Base-by-base conservation (phyloP, 139 green algal genomes). In the Coccomyxa sp. region DNA sequence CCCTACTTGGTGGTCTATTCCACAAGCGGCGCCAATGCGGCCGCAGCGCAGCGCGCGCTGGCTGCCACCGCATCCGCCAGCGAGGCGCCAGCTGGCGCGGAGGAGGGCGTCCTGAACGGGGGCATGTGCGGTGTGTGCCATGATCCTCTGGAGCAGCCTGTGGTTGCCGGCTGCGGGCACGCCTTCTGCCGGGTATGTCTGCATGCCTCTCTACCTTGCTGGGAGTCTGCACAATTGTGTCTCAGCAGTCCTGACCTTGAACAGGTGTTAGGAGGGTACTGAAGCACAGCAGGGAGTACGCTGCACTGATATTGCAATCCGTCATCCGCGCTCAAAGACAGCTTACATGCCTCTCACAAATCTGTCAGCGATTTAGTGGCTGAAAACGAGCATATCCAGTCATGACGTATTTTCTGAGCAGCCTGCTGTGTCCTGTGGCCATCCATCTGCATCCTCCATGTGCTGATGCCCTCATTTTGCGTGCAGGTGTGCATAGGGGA, bases 1-100 rank as follows among this genome's bases (percentile, higher is more conserved):
- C 94, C 94, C 6, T 97, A 96, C 85, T 88, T 98, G 40, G 93
- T 98, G 33, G 85, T 96, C 8, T 84, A 96, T 82, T 94, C 88
- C 6, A 72, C 81, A 18, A 88, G 87, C 9, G 79, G 77, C 37
- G 79, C 33, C 36, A 37, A 27, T n/a, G n/a, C 7, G 54, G 54
- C 36, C 55, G 40, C 27, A 10, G 74, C 39, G 39, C 18, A 37
- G 24, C 40, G 1, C 14, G 18, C 9, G 7, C 6, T 37, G 27
- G 39, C 39, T 10, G 39, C 41, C 6, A 7, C 6, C n/a, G 37
- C 70, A 14, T 55, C 36, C 22, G 75, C 34, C 2, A 33, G 36
- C 7, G 14, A 58, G 14, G 33, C 54, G 18, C 58, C 75, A 81
- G 80, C 74, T 74, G 39, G 68, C 76, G 50, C 29, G 8, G 31